phyloP scores from a whole-genome alignment of 805 yeast genomes.

The Nakazawaea molendinolei region DNA sequence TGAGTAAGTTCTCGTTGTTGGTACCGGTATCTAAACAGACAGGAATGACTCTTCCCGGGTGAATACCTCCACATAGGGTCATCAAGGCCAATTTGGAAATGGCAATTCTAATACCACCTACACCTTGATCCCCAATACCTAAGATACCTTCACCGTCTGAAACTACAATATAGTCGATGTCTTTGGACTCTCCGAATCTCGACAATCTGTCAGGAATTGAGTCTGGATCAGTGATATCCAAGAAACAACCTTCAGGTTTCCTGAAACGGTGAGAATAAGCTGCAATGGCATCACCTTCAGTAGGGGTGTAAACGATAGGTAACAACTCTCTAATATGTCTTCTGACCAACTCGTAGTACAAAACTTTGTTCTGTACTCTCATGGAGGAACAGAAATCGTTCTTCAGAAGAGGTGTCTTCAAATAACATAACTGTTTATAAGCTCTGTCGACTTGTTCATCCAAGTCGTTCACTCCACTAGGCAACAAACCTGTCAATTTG shows the following conservation, averaged over 20 bases:
- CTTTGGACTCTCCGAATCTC: slow-evolving; percentile 78
- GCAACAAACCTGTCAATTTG: slow-evolving; percentile 73
- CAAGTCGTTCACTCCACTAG: slow-evolving; percentile 73
- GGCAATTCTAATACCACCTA: slow-evolving; percentile 90
- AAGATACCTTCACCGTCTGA: slow-evolving; percentile 97
- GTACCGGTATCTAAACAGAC: slow-evolving; percentile 92
- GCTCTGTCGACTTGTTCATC: slow-evolving; percentile 93
- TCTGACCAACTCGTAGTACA: slow-evolving; percentile 82
- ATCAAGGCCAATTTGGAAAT: slow-evolving; percentile 88
- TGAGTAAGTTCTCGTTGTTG: slow-evolving; percentile 69
- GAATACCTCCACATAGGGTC: slow-evolving; percentile 97
- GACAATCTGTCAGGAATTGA: slow-evolving; percentile 71
- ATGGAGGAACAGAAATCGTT: slow-evolving; percentile 90
- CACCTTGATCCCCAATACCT: slow-evolving; percentile 98
- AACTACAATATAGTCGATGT: slow-evolving; percentile 90
- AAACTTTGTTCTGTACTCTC: slow-evolving; percentile 86
- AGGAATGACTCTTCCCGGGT: slow-evolving; percentile 91
- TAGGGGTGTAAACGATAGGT: slow-evolving; percentile 81
- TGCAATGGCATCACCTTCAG: slow-evolving; percentile 95
- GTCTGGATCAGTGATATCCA: slow-evolving; percentile 77
- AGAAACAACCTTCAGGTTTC: slow-evolving; percentile 92
- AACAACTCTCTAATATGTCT: slow-evolving; percentile 83
- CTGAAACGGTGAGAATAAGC: slow-evolving; percentile 88
- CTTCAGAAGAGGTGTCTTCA: slow-evolving; percentile 80
- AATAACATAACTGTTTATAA: slow-evolving; percentile 71